Base-by-base conservation (phyloP, 768 basidiomycete species). In the Lactifluus pinguis region DNA sequence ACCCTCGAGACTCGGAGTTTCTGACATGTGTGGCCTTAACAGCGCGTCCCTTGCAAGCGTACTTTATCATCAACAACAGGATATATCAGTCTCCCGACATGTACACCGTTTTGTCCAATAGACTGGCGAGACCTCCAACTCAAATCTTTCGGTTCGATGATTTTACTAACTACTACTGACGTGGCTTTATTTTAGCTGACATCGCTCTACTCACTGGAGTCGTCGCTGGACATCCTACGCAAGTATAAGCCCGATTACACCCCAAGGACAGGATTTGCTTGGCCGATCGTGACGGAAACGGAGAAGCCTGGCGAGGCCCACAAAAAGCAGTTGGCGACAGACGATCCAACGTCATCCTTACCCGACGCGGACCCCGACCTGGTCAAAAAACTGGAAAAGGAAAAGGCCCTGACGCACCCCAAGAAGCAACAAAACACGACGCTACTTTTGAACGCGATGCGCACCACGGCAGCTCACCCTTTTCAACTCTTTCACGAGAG, bases 1-100 rank as follows among this genome's bases (percentile, higher is more conserved):
- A 6, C 48, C 47, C 47, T 53, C 6, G 54, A 53, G 21, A 25
- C 25, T 2, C 25, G 25, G 25, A 2, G 25, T 25, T 25, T 67
- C 53, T 30, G 19, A 61, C 41, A 39, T 34, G 25, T 47, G 51
- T 38, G 58, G 59, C 56, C 32, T 48, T 21, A 36, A 25, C n/a
- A 69, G 92, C 87, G 50, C 80, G 79, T 61, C 86, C 91, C 4
- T 73, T 93, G 61, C 87, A 86, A 17, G 86, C 85, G 9, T 95
- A 92, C 72, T 95, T 92, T 69, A 83, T 95, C 68, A 81, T 92
- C 75, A 86, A 93, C 73, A 89, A 88, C 69, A 84, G 89, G 63
- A 91, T 94, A 64, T 94, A 94, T 70, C 89, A 90, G 69, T 83
- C 89, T 0, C 92, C 92, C 10, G 87, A 91, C 65, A 75, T 94